phyloP scores from a whole-genome alignment of 352 stramenopile species.

The Phytopythium helicoides region DNA sequence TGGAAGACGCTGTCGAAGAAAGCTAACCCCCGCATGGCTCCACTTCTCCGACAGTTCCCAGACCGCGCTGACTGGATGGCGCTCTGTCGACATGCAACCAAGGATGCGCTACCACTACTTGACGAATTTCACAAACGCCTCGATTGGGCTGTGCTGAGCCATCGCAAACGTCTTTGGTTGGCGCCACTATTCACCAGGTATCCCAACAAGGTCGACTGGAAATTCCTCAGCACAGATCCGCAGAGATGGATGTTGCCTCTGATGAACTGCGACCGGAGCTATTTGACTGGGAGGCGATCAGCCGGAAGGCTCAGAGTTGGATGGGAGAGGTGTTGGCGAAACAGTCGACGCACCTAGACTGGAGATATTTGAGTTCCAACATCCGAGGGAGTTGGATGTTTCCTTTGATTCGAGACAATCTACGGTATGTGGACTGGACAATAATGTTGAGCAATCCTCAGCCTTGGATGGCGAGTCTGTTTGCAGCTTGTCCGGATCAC shows the following conservation, averaged over 20 bases:
- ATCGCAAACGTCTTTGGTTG: neutral
- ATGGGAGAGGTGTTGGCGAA: neutral
- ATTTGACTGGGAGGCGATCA: neutral
- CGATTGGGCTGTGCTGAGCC: neutral
- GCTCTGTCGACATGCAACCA: neutral
- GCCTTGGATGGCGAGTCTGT: neutral
- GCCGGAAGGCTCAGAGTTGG: neutral
- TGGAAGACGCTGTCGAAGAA: conserved; percentile 1
- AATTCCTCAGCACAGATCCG: neutral
- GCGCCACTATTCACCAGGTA: neutral
- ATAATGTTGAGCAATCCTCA: neutral
- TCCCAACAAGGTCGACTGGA: neutral
- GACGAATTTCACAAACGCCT: neutral
- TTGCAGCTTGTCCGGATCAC: neutral
- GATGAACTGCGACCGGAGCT: neutral
- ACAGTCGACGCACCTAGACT: neutral
- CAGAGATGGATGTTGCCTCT: neutral
- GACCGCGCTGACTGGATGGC: neutral
- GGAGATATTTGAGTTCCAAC: neutral
- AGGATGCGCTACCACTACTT: neutral
- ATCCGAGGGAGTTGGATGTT: neutral
- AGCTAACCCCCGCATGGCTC: neutral
- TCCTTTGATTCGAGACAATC: neutral
- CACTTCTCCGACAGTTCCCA: neutral
- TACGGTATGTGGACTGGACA: neutral